Evolutionary conservation across 2,329 filamentous ascomycete species (phyloP), one percentile per base, ranked within the genome.

Genomic region (Ophiostoma sp.): DNA sequence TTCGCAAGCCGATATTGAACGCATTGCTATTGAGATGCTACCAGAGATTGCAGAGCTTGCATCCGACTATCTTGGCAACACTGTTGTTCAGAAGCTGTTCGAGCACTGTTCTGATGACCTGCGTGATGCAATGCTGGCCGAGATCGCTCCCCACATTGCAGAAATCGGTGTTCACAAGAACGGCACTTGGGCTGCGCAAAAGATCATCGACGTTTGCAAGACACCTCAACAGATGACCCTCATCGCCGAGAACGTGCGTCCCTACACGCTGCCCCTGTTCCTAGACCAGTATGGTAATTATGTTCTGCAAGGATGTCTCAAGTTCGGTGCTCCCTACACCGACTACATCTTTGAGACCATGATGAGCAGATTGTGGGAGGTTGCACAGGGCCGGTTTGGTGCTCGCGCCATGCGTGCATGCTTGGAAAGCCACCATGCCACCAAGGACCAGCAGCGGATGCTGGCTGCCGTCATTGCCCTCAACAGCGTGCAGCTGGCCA

Each of bases 141-240:
- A 93, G 75, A 96, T 99, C 74, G 87, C 91, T 2, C 93, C 94
- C 69, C 93, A 97, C 76, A 85, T 98, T 76, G 93, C 94, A 40
- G 93, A 98, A 79, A 97, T 98, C 79, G 95, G 95, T 74, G 89
- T 97, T 7, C 95, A 99, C 84, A 99, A 99, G 85, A 99, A 99
- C 75, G 95, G 95, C 71, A 99, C 95, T 0, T 99, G 95, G 95
- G 95, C 95, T 67, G 95, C 95, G 0, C 95, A 99, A 80, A 99
- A 98, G 84, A 98, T 99, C 75, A 98, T 99, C 73, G 94, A 98
- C 75, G 92, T 97, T 6, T 94, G 93, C 77, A 92, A 95, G 79
- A 92, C 90, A 0, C 87, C 90, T 5, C 81, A 83, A 55, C 93
- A 98, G 79, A 94, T 95, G 88, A 81, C 83, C 64, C 81, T 92